Base-by-base conservation (phyloP, 2,329 filamentous ascomycete species). In the Ophiostoma pallidulum region DNA sequence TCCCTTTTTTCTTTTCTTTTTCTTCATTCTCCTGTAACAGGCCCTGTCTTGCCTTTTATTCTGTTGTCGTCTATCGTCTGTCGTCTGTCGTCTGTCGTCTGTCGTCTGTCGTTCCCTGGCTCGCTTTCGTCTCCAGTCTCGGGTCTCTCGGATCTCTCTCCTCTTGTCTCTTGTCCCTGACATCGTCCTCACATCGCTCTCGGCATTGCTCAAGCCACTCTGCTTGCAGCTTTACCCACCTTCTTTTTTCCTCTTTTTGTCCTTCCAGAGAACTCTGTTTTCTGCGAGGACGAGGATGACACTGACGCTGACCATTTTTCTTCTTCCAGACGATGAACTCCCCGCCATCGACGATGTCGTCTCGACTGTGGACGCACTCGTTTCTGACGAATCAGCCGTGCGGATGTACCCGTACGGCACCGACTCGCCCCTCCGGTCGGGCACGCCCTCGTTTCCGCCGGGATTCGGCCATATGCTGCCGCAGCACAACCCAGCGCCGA, bases 361-460 rank as follows among this genome's bases (percentile, higher is more conserved):
- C 3, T 70, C 71, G 37, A 80, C 75, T n/a, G 77, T 86, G 35
- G 82, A 86, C 60, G 80, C 80, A 4, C 66, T 86, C 4, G 82
- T 86, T 12, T 77, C 80, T 19, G 82, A 86, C 58, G 66, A 76
- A n/a, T 47, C 51, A 4, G 20, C 16, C 14, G 31, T 38, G 28
- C 24, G 45, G 6, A 33, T 43, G 19, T 52, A 45, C 16, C 19
- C 41, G 0, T 47, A 48, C 18, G 40, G 49, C 18, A 49, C 57
- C 16, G 57, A 62, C 37, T 55, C 61, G 28, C 61, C 66, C 43
- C 54, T 66, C 54, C 26, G 48, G 1, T 31, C 60, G 50, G 16
- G 57, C 50, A 58, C 51, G 10, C 51, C 51, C 3, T 45, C n/a
- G 56, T 69, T 29, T 35, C 73, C 73, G 20, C 72, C 72, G 18